Evolutionary conservation across 257 asterid genomes (phyloP).

Genomic region (Nicotiana otophora): DNA sequence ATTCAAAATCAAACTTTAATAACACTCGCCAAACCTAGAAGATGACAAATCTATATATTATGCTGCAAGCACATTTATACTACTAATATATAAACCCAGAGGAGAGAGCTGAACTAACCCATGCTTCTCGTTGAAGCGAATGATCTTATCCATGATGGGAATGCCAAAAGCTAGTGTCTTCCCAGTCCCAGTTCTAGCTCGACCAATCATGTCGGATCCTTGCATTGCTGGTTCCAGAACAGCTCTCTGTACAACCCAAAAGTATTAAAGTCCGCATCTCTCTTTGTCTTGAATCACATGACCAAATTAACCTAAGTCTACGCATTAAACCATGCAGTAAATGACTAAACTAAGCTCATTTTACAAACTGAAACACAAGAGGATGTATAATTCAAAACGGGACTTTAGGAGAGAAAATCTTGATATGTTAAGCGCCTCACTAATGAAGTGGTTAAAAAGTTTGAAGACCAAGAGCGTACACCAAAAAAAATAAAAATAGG

Average conservation of each 20-base stretch:
- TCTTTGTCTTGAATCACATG: background rate
- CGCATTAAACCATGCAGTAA: background rate
- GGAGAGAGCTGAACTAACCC: conserved; percentile 44
- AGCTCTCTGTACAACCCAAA: conserved; percentile 52
- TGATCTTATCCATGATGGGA: conserved; percentile 83
- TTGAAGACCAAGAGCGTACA: background rate
- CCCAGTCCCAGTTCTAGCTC: conserved; percentile 97
- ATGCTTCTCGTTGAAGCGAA: conserved; percentile 61
- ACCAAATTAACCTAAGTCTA: background rate
- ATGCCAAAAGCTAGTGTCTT: conserved; percentile 96
- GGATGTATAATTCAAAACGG: background rate
- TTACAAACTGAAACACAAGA: background rate
- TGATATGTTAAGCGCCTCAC: background rate
- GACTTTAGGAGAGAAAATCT: background rate
- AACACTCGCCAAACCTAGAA: background rate
- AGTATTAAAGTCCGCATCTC: background rate
- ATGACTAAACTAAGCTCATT: background rate
- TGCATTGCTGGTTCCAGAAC: conserved; percentile 94
- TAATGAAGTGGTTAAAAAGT: background rate
- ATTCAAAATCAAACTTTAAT: background rate
- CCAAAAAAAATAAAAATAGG: background rate
- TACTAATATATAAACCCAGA: background rate
- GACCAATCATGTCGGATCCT: conserved; percentile 91
- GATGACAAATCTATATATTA: background rate
- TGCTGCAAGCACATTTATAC: background rate